Evolutionary conservation across 1,284 basidiomycete species (phyloP), one percentile per base, ranked within the genome.

Genomic region (Coniferiporia sulphurascens): DNA sequence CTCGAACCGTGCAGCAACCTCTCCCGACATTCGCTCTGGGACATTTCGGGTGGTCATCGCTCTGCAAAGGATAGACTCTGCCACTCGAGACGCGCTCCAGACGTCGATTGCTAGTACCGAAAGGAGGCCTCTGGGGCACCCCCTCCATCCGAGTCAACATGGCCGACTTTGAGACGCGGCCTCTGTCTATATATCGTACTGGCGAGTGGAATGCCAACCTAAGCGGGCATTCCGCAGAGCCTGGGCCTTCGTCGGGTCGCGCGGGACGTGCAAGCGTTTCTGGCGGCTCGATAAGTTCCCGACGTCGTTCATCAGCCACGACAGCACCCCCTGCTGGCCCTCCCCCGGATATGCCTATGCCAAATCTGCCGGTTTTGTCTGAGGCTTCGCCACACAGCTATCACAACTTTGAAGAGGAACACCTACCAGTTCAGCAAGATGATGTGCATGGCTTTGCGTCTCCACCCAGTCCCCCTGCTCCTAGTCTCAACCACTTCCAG

Each of bases 331-430:
- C 87, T 12, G 79, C 84, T 41, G 84, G 74, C 1, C 87, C 87
- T n/a, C 87, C 87, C 38, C 87, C 87, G n/a, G 82, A 75, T 66
- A 79, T 82, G 64, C 88, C 87, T 56, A 88, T 89, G 62, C 87
- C 87, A 48, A 83, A 74, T 66, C 67, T 87, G 48, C 87, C 79
- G 64, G 48, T 65, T 66, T 50, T 65, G 60, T 59, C 65, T 60
- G 64, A 72, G 61, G 55, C 65, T 64, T 53, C 69, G 64, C 65
- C 66, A 56, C 61, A 48, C 69, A 61, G 66, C 64, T 44, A 50
- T 59, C 52, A 51, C 45, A 52, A 62, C 12, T n/a, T 61, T 19
- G 55, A 58, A 38, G 62, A 56, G 34, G 61, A 61, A 9, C 43
- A 45, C 10, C n/a, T 22, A 34, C 53, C 52, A 64, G 58, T 60